Base-by-base conservation (phyloP, 805 yeast species). In the Nakazawaea siamensis region DNA sequence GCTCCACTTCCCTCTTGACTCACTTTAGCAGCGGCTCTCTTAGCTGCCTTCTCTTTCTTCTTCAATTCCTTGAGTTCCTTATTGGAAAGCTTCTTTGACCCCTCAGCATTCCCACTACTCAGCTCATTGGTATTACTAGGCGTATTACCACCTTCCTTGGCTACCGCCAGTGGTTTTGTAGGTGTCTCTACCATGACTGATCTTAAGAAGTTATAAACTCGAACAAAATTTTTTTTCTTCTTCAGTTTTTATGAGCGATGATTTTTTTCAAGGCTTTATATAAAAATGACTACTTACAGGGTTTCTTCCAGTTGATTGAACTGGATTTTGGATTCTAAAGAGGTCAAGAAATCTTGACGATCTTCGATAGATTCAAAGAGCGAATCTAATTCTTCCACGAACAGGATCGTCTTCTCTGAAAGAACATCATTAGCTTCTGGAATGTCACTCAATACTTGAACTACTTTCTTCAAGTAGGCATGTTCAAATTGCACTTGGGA, bases 11-110 rank as follows among this genome's bases (percentile, higher is more conserved):
- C 50, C 39, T 60, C 87, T 33, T 64, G 70, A 6, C 76, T 79
- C 45, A 71, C 82, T 51, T 84, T 87, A 43, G 78, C 75, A 2
- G 95, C 95, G 2, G 95, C 92, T 54, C 97, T 70, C 54, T 85
- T 84, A 26, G 92, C 94, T 11, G 92, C 92, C 60, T 90, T 88
- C 50, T 87, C 95, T 48, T 75, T 75, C 64, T 87, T 88, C 54
- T 86, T 84, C 54, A 78, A 62, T 48, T 85, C 96, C 3, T 88
- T 88, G 42, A 85, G 65, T 55, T 88, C 94, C 48, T 86, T 87
- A 45, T 84, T 84, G 8, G 83, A 58, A 29, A 28, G 38, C 31
- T 80, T 54, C 37, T 60, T 37, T 17, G 37, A 33, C 5, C 38
- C 39, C 17, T 9, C 42, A 4, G 28, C n/a, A 4, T 13, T 12